Evolutionary conservation across 225 moss, liverwort and hornwort genomes (phyloP).

Genomic region (Pleurozium schreberi): DNA sequence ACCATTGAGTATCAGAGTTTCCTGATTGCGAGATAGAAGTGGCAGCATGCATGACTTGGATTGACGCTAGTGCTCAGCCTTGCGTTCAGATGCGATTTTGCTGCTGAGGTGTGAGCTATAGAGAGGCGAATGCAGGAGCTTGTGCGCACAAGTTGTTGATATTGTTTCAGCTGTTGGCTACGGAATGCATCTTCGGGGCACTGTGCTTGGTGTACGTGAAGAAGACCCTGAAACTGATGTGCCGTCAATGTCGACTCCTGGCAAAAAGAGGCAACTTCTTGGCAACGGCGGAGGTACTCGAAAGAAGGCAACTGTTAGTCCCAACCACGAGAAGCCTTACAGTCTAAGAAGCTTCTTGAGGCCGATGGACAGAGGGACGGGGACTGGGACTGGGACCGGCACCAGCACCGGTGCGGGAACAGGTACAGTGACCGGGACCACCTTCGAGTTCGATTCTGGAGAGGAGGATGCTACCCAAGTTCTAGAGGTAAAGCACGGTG

Average conservation of each 20-base stretch:
- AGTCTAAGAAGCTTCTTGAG: slow-evolving; percentile 35
- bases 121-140: background rate
- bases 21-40: background rate
- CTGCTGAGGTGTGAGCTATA: background rate
- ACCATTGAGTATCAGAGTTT: background rate
- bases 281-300: slow-evolving; percentile 24
- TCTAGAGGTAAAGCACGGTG: slow-evolving; percentile 3
- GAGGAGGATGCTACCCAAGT: slow-evolving; percentile 10
- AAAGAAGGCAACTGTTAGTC: slow-evolving; percentile 28
- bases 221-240: slow-evolving; percentile 15
- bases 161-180: background rate
- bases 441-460: slow-evolving; percentile 21
- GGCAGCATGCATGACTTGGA: background rate
- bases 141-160: background rate
- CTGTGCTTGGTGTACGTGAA: slow-evolving; percentile 16
- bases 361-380: slow-evolving; percentile 33
- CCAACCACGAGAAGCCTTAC: slow-evolving; percentile 21
- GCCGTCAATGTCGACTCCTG: slow-evolving; percentile 27
- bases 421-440: background rate
- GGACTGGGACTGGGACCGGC: background rate
- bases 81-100: slow-evolving; percentile 11
- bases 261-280: slow-evolving; percentile 30
- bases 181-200: slow-evolving; percentile 25
- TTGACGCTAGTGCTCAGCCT: background rate
- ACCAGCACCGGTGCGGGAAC: background rate